Evolutionary conservation across 2,329 filamentous ascomycete species (phyloP).

Genomic region (Zasmidium citrigriseum): DNA sequence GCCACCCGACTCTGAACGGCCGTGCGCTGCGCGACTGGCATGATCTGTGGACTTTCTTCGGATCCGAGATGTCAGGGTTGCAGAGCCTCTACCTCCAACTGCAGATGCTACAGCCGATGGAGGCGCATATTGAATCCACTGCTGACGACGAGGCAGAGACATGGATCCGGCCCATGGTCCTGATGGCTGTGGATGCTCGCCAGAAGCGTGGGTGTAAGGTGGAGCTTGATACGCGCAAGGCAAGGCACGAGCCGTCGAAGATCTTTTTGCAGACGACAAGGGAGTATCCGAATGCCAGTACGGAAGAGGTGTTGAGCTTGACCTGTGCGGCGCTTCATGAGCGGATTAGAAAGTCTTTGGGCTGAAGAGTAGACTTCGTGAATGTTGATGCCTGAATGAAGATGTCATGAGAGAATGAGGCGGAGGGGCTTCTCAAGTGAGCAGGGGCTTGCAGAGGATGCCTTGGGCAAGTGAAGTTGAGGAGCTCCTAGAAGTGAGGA

Average conservation of each 20-base stretch:
- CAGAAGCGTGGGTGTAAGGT: constrained; percentile 30
- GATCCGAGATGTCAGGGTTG: constrained; percentile 31
- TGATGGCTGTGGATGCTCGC: constrained; percentile 30
- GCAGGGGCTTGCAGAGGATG: no score
- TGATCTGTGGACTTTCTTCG: constrained; percentile 34
- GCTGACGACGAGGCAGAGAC: constrained; percentile 24
- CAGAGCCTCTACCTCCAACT: constrained; percentile 30
- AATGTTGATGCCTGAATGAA: no score
- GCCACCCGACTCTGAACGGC: constrained; percentile 33
- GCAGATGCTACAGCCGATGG: constrained; percentile 31
- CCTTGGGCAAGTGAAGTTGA: no score
- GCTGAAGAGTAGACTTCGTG: constrained; percentile 5
- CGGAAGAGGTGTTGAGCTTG: constrained; percentile 19
- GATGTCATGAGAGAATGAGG: no score
- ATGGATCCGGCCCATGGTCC: constrained; percentile 34
- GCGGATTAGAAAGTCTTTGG: constrained; percentile 30
- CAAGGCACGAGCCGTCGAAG: constrained; percentile 25
- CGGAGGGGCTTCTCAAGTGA: no score
- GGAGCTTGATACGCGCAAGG: constrained; percentile 29
- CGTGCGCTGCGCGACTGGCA: constrained; percentile 33
- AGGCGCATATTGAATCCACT: constrained; percentile 29
- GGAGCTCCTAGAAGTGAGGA: no score
- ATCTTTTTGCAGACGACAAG: constrained; percentile 18
- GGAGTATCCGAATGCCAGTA: constrained; percentile 3
- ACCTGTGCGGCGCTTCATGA: constrained; percentile 28